Evolutionary conservation across 257 asterid genomes (phyloP).

Genomic region (Vinca minor): DNA sequence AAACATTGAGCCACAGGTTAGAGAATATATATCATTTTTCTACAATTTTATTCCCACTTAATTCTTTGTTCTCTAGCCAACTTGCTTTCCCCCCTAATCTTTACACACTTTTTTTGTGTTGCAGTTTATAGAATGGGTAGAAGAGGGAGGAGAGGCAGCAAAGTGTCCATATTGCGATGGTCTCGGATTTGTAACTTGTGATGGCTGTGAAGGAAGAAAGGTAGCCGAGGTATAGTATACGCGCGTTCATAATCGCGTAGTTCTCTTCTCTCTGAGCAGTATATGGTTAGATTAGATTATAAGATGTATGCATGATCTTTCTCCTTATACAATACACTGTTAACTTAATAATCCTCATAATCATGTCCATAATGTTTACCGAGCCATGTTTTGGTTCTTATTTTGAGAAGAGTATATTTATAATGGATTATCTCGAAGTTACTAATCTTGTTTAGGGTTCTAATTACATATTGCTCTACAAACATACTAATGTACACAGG

Average conservation of each 20-base stretch:
- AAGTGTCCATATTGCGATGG: slow-evolving; percentile 90
- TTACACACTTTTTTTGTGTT: not conserved
- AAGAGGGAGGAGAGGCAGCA: slow-evolving; percentile 68
- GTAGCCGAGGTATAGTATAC: slow-evolving; percentile 18
- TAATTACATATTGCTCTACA: not conserved
- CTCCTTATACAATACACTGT: not conserved
- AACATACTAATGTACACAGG: not conserved
- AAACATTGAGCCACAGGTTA: slow-evolving; percentile 82
- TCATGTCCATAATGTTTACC: not conserved
- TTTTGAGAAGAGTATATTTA: not conserved
- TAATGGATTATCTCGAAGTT: not conserved
- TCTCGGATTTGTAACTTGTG: slow-evolving; percentile 53
- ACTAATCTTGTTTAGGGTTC: not conserved
- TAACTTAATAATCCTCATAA: not conserved
- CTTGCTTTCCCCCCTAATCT: not conserved
- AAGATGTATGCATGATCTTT: not conserved
- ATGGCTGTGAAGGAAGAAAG: slow-evolving; percentile 50
- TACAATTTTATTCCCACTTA: not conserved
- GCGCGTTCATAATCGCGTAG: not conserved
- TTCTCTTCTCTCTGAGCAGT: not conserved
- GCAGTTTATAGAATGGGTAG: slow-evolving; percentile 96
- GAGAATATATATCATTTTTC: slow-evolving; percentile 7
- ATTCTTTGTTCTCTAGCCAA: not conserved
- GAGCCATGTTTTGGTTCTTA: not conserved
- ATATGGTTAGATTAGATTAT: not conserved